Evolutionary conservation across 768 basidiomycete genomes (phyloP), one percentile per base, ranked within the genome.

Genomic region (Collybiopsis confluens): DNA sequence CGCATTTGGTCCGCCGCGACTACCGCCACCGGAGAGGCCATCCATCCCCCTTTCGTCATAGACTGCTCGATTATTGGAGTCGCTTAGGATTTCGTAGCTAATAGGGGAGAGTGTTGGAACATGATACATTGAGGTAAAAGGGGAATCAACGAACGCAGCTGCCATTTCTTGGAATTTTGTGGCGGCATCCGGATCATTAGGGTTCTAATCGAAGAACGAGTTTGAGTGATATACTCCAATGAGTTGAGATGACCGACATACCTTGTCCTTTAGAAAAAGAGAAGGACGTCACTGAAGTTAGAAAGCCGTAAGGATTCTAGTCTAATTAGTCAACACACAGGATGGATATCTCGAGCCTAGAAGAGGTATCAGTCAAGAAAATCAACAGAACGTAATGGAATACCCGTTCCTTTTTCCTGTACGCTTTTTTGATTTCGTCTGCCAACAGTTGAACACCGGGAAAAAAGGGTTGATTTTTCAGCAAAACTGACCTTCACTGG

Each of bases 401-500:
- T 2, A 40, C n/a, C n/a, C 51, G 16, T 45, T 91, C 92, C 84
- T 94, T 95, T 73, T 82, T 89, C 66, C 88, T 86, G 66, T 98
- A 98, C 15, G 94, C 94, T 65, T 90, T 91, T 71, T 94, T 95
- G 62, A 98, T 92, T 58, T 98, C 92, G 59, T 77, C 90, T 88
- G 58, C 35, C 45, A 16, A 53, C 56, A 50, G 40, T 41, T 62
- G 16, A 9, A 38, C 8, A 21, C 21, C 11, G 26, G 13, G 9
- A 35, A 21, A n/a, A 37, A 48, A 38, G 26, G 5, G n/a, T n/a
- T n/a, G n/a, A n/a, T 13, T 36, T 18, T 5, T n/a, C 30, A 13
- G 30, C 11, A 15, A 48, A 38, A 7, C 15, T 65, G n/a, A 90
- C 91, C 86, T 76, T 88, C 86, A 28, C 75, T 81, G 37, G 92